These are phyloP conservation scores for Ramichloridium luteum DNA, from an alignment of 2,329 filamentous ascomycete species.

Conservation along the genomic window DNA sequence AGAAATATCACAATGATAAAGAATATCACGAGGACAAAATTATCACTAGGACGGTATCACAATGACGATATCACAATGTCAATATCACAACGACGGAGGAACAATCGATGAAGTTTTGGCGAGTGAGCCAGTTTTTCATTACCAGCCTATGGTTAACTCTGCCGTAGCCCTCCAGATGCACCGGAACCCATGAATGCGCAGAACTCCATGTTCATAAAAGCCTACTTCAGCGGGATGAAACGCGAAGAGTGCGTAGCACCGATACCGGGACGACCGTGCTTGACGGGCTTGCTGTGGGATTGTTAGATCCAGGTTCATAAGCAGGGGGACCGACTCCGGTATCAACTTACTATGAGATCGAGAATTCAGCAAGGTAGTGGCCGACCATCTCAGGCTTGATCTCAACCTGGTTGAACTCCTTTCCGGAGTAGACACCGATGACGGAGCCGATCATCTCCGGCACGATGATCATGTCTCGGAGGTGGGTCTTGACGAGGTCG, in stretches of 20 bases:
- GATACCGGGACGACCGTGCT: constrained; percentile 99
- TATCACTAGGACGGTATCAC: too few relatives aligned
- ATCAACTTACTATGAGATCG: constrained; percentile 95
- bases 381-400: constrained; percentile 99
- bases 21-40: too few relatives aligned
- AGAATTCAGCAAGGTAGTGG: constrained; percentile 98
- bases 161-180: background rate
- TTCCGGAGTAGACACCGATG: constrained; percentile 98
- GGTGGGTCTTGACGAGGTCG: constrained; percentile 97
- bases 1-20: too few relatives aligned
- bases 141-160: constrained; percentile 1
- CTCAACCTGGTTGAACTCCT: constrained; percentile 99
- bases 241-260: constrained; percentile 99
- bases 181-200: constrained; percentile 1
- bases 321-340: too few relatives aligned
- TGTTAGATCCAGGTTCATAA: too few relatives aligned
- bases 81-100: too few relatives aligned
- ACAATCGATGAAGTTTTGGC: too few relatives aligned
- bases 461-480: constrained; percentile 99
- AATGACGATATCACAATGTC: too few relatives aligned
- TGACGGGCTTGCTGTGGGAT: constrained; percentile 87
- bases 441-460: constrained; percentile 99
- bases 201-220: constrained; percentile 1
- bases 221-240: constrained; percentile 99
- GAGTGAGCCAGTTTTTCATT: constrained; percentile 1